Evolutionary conservation across 495 filamentous ascomycete genomes (phyloP).

Genomic region (Hapsidospora chrysogenum): DNA sequence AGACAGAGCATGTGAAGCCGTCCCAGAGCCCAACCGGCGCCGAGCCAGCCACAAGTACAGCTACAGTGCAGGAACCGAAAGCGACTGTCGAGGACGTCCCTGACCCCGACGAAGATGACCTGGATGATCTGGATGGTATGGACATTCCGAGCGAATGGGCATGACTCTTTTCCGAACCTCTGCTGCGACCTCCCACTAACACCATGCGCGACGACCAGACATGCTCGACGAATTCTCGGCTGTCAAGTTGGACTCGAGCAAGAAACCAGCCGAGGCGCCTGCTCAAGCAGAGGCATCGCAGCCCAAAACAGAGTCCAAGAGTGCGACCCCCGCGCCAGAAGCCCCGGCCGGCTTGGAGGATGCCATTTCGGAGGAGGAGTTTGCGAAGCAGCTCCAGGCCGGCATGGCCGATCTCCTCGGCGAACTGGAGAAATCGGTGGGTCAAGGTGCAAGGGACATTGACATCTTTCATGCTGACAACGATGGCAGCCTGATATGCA

Average conservation of each 20-base stretch:
- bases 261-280: slow-evolving; percentile 9
- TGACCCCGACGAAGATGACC: slow-evolving; percentile 71
- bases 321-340: too few species aligned
- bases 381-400: slow-evolving; percentile 66
- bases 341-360: slow-evolving; percentile 11
- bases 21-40: neutral
- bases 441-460: too few species aligned
- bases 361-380: slow-evolving; percentile 46
- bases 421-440: slow-evolving; percentile 44
- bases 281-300: slow-evolving; percentile 1
- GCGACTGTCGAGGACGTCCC: slow-evolving; percentile 32
- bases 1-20: slow-evolving; percentile 1
- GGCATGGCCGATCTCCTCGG: slow-evolving; percentile 76
- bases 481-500: slow-evolving; percentile 51
- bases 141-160: neutral
- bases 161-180: neutral
- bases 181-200: too few species aligned
- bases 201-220: slow-evolving; percentile 31
- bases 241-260: slow-evolving; percentile 31
- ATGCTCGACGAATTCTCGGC: slow-evolving; percentile 79
- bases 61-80: slow-evolving; percentile 6
- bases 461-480: slow-evolving; percentile 7
- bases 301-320: too few species aligned
- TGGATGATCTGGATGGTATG: slow-evolving; percentile 82
- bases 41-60: neutral